Base-by-base conservation (phyloP, 2,329 filamentous ascomycete species). In the Ophiostoma pallidulum region DNA sequence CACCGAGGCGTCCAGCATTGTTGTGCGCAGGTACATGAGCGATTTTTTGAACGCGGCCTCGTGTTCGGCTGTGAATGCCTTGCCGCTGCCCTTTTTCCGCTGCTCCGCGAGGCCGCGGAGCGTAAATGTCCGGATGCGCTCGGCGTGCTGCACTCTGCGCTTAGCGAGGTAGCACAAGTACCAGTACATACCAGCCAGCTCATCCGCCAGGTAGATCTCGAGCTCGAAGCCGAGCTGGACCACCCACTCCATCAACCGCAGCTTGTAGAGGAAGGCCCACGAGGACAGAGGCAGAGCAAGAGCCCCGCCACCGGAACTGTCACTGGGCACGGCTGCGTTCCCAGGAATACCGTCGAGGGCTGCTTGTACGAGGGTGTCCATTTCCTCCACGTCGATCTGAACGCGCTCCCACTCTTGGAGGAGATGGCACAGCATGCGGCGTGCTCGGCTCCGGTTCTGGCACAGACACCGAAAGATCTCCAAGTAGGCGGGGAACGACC, bases 171-270 rank as follows among this genome's bases (percentile, higher is more conserved):
- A 78, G 56, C 86, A 78, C 53, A 95, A 68, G 62, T 95, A 89
- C 80, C 85, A 92, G 64, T 97, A 97, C 85, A 96, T 94, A 20
- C 80, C 81, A 1, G 81, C 77, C 9, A 92, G 72, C 63, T 98
- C 92, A 62, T 94, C 84, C 0, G 80, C 74, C 45, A 91, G 81
- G 64, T 97, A 97, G 9, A 95, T 78, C 37, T 91, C 83, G 12
- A 96, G 80, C 64, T 98, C 92, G 62, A 98, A 97, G 12, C 94
- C 92, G 28, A 96, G 78, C 60, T 96, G 86, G 14, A 96, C 74
- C 39, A 94, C 83, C 71, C 82, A 84, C 60, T 91, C 84, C 74
- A 96, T 87, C 58, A 91, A 79, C 26, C 77, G 78, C n/a, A 96
- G 73, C 64, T 96, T 97, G 65, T 94, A 86, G 51, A 90, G 77